phyloP scores from a whole-genome alignment of 805 yeast genomes.

The Zygoascus biomembranicola region DNA sequence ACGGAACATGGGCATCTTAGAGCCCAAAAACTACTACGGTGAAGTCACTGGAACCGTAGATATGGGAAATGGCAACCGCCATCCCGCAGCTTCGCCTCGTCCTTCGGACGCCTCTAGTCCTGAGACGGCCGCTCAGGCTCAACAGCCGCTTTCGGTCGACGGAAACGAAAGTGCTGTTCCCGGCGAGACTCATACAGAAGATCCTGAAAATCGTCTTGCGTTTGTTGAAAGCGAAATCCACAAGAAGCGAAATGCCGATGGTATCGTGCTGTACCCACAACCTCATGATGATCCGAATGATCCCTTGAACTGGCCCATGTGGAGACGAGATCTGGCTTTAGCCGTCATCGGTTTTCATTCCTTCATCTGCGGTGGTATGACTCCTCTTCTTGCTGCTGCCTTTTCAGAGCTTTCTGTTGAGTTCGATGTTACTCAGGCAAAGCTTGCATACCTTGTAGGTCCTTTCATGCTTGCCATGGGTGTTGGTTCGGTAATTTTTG shows the following conservation, averaged over 20 bases:
- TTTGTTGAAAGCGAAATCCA: background rate
- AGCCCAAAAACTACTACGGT: slow-evolving; percentile 29
- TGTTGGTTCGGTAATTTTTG: slow-evolving; percentile 47
- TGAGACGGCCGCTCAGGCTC: too few relatives aligned
- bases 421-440: slow-evolving; percentile 35
- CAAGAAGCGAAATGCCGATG: slow-evolving; percentile 37
- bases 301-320: slow-evolving; percentile 57
- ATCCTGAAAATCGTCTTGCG: background rate
- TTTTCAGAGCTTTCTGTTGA: slow-evolving; percentile 35
- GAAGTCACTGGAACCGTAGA: slow-evolving; percentile 39
- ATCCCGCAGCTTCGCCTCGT: background rate
- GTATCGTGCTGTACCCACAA: slow-evolving; percentile 50
- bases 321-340: slow-evolving; percentile 49
- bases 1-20: slow-evolving; percentile 31
- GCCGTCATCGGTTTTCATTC: slow-evolving; percentile 48
- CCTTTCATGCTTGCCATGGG: slow-evolving; percentile 52
- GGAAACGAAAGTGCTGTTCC: background rate
- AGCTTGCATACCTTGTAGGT: slow-evolving; percentile 48
- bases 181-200: background rate
- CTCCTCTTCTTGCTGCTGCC: slow-evolving; percentile 54
- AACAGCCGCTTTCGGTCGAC: too few relatives aligned
- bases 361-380: slow-evolving; percentile 54
- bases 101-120: slow-evolving; percentile 1
- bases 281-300: slow-evolving; percentile 58
- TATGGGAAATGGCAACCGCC: slow-evolving; percentile 13